Evolutionary conservation across 2,329 filamentous ascomycete genomes (phyloP), one percentile per base, ranked within the genome.

Genomic region (Botrytis sinoallii): DNA sequence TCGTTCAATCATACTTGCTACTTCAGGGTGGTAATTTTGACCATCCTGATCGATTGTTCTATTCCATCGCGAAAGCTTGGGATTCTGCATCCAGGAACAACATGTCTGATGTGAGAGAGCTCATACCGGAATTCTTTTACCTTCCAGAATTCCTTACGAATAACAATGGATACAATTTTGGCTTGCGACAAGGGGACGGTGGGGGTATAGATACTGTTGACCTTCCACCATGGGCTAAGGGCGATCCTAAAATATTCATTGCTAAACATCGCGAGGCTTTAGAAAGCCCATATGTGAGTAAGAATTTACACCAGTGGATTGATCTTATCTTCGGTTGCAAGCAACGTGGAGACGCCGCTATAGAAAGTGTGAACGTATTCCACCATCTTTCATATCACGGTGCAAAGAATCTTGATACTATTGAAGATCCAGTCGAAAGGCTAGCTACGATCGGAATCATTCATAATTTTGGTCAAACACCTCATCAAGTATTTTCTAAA

Each of bases 401-500:
- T 10, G 94, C 95, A 4, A 97, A 93, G 76, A 93, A 99, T 81
- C 85, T 99, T 7, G 96, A 99, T 81, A 91, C 90, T 70, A 98
- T 99, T 75, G 90, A 91, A 12, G 95, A 98, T 80, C 92, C 93
- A 0, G 90, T 95, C 73, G 95, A 98, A 82, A 88, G 94, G 61
- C 86, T 94, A 10, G 93, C 95, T 8, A 95, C 94, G 0, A 98
- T 97, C 71, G 94, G 94, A 48, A 97, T 98, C 77, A 98, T 99
- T 78, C 95, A 99, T 83, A 98, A 98, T 79, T 99, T 99, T 82
- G 96, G 96, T 0, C 96, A 99, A 82, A 99, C 97, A 1, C 96
- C 97, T 2, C 93, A 97, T 78, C 97, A 99, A 81, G 92, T 98
- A 25, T 99, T 98, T 81, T 88, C 90, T 63, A 91, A 92, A 74